Percentiles rank a stretch among this genome's conserved stretches.
Conservation (phyloP, 345 rosid species). For the Abelmoschus esculentus region DNA sequence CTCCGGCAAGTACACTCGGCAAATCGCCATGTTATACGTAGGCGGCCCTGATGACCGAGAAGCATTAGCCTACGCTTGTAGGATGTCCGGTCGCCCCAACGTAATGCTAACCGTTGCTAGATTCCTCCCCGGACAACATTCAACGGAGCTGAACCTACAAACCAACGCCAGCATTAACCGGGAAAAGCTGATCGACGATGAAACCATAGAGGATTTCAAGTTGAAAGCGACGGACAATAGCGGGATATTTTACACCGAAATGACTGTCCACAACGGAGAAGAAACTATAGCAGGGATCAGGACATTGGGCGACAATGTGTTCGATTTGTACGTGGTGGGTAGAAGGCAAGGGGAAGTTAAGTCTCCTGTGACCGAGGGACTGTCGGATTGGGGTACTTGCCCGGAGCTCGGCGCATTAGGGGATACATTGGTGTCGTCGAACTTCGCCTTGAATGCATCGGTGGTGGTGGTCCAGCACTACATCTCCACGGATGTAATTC, state of each 20-base stretch:
- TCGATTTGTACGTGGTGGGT: conserved; percentile 47
- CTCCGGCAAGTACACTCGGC: background rate
- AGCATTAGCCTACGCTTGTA: conserved; percentile 55
- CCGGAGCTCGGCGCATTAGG: conserved; percentile 61
- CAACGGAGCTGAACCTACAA: background rate
- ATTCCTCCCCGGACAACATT: conserved; percentile 27
- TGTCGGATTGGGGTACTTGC: conserved; percentile 38
- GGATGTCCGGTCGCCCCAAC: conserved; percentile 33
- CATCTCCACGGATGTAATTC: background rate
- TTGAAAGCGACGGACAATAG: conserved; percentile 23
- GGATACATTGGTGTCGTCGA: conserved; percentile 36
- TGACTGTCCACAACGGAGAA: conserved; percentile 33
- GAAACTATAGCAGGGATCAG: conserved; percentile 26
- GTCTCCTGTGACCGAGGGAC: conserved; percentile 29
- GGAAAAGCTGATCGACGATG: conserved; percentile 33
- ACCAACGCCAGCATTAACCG: background rate
- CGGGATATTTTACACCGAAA: conserved; percentile 28
- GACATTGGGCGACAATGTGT: conserved; percentile 23
- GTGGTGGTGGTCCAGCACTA: conserved; percentile 60
- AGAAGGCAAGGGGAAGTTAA: conserved; percentile 29
- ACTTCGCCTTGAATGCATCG: conserved; percentile 40
- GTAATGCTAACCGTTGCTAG: conserved; percentile 39
- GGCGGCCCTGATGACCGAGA: conserved; percentile 70
- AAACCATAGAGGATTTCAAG: conserved; percentile 36
- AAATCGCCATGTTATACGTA: conserved; percentile 31